Conservation (phyloP, 163 green algal species). For the Trebouxiophyceae sp. region DNA sequence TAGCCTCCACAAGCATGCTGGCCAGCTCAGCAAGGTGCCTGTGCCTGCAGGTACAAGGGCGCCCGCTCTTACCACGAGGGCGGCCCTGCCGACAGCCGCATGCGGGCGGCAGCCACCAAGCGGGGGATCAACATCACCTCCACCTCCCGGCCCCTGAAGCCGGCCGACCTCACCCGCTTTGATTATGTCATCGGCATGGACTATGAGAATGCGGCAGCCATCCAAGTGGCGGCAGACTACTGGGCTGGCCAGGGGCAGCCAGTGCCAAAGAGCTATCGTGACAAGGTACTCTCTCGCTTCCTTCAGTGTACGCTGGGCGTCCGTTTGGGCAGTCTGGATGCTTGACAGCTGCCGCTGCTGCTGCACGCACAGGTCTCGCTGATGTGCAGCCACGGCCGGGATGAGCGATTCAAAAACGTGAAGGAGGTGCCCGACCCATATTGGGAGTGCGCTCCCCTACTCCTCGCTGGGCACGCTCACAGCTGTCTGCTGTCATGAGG, state of each 20-base stretch:
- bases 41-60: too few relatives aligned
- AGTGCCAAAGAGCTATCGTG: slow-evolving; percentile 17
- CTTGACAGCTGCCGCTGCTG: background rate
- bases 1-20: too few relatives aligned
- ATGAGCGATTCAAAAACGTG: slow-evolving; percentile 28
- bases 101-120: slow-evolving; percentile 51
- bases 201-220: slow-evolving; percentile 59
- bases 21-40: too few relatives aligned
- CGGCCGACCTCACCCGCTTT: slow-evolving; percentile 71
- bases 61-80: slow-evolving; percentile 76
- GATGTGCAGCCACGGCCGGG: slow-evolving; percentile 71
- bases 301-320: background rate
- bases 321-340: background rate
- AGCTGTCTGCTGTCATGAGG: too few relatives aligned
- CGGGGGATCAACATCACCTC: slow-evolving; percentile 84
- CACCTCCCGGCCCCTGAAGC: slow-evolving; percentile 67
- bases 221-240: slow-evolving; percentile 45
- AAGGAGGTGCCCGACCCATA: slow-evolving; percentile 83
- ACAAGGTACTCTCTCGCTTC: slow-evolving; percentile 3
- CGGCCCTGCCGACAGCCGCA: slow-evolving; percentile 52
- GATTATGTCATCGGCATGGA: slow-evolving; percentile 94
- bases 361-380: slow-evolving; percentile 40
- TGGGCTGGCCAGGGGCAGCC: slow-evolving; percentile 35
- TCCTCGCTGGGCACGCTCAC: too few relatives aligned
- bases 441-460: too few relatives aligned